Conservation (phyloP, 1,284 basidiomycete species). For the Hortiboletus rubellus region DNA sequence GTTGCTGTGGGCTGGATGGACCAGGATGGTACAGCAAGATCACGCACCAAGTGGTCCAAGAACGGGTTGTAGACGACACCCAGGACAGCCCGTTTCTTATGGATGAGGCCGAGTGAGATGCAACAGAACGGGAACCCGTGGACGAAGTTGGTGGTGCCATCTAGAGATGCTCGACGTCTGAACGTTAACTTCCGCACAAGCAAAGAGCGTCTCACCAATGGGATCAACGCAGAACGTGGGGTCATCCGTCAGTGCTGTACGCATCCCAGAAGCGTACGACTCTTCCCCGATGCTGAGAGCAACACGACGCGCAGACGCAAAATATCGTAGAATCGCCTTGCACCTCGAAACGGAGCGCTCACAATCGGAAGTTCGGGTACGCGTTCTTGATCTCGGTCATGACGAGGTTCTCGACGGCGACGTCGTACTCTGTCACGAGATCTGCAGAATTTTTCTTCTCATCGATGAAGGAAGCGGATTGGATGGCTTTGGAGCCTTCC, state of each 20-base stretch:
- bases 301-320: neutral
- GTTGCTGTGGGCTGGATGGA: neutral
- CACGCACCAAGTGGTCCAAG: constrained; percentile 68
- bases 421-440: constrained; percentile 94
- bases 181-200: neutral
- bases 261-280: constrained; percentile 75
- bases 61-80: constrained; percentile 95
- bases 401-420: constrained; percentile 87
- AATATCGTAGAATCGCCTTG: neutral
- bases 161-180: constrained; percentile 36
- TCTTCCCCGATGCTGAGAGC: constrained; percentile 84
- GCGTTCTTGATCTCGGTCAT: constrained; percentile 61
- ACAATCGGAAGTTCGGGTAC: constrained; percentile 86
- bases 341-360: constrained; percentile 36
- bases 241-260: constrained; percentile 74
- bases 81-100: constrained; percentile 76
- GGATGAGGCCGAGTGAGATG: constrained; percentile 89
- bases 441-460: constrained; percentile 92
- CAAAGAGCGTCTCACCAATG: constrained; percentile 50
- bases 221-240: constrained; percentile 94
- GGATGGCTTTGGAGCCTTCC: constrained; percentile 73
- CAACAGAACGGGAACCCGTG: constrained; percentile 90
- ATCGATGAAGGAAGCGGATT: constrained; percentile 54
- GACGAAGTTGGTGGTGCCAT: constrained; percentile 94
- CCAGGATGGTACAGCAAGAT: neutral